Evolutionary conservation across 2,329 filamentous ascomycete genomes (phyloP), one percentile per base, ranked within the genome.

Genomic region (Arthroderma sp.): DNA sequence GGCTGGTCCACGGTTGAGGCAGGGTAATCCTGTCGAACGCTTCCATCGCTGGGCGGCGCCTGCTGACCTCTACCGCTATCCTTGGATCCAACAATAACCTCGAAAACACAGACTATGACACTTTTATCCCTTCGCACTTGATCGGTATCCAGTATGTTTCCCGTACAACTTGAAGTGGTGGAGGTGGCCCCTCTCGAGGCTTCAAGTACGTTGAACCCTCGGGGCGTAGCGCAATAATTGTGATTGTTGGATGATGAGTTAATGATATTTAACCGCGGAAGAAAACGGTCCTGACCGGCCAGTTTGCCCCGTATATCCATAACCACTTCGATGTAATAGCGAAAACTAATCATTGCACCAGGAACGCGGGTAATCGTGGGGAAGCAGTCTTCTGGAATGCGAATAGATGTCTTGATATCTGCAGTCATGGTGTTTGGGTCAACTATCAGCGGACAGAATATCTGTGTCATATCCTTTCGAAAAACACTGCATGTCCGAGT

Each of bases 271-370:
- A 79, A 70, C 43, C 76, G 78, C 8, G 79, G 80, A 17, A 84
- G 73, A 62, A 81, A 80, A 43, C 83, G 79, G 65, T 89, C 85
- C 54, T 89, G 83, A n/a, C 82, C 82, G 1, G 85, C 82, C 41
- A 96, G 74, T 68, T 89, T 93, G 38, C 91, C 91, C 51, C 93
- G 91, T 0, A 97, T 78, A 67, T 98, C 93, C 21, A 96, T 82
- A 28, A 97, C 85, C 1, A 96, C 88, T 70, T 98, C 93, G 19
- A 96, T 80, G 63, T 91, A 88, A 67, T 98, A 97, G 63, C 86
- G 88, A 75, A 98, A 97, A 64, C 85, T 90, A 62, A 98, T 93
- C 84, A 97, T 93, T 35, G 88, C 85, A 2, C 91, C 90, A 0
- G 93, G 93, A 0, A 96, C 89, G 56, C 85, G 85, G 28, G 83